A percentile compares a stretch with the other conserved stretches of the same genome.
These are phyloP conservation scores for Phycomyces blakesleeanus DNA, from an alignment of 192 early-diverging fungal genomes.

Conservation along the genomic window DNA sequence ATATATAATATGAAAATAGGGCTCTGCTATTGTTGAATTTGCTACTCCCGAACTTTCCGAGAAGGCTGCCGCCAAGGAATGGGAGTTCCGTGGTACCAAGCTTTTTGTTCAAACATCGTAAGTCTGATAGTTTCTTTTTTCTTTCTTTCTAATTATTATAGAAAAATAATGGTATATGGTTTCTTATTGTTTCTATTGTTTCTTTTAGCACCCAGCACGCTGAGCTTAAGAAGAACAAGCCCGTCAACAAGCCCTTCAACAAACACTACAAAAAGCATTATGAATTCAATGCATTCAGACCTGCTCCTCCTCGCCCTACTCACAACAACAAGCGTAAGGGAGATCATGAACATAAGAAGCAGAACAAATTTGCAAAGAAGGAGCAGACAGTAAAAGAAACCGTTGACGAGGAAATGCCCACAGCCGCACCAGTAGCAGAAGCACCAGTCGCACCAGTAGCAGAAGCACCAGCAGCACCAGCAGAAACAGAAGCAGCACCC, in stretches of 20 bases:
- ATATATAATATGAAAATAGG: no score
- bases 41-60: slow-evolving; percentile 44
- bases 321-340: slow-evolving; percentile 18
- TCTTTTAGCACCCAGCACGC: no score
- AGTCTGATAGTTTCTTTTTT: not conserved
- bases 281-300: slow-evolving; percentile 26
- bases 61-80: slow-evolving; percentile 39
- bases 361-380: no score
- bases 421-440: no score
- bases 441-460: no score
- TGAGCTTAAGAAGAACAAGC: no score
- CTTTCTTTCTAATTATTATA: not conserved
- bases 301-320: not conserved
- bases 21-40: slow-evolving; percentile 53
- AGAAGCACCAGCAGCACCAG: not conserved
- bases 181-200: no score
- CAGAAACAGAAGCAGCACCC: not conserved
- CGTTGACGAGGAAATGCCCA: no score
- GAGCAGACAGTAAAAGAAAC: no score
- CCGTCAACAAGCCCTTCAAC: no score
- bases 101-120: slow-evolving; percentile 48
- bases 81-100: slow-evolving; percentile 40
- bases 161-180: not conserved
- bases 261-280: no score
- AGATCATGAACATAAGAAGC: not conserved